phyloP scores from a whole-genome alignment of 495 filamentous ascomycete genomes.

The Sabuloglossum arenarium region DNA sequence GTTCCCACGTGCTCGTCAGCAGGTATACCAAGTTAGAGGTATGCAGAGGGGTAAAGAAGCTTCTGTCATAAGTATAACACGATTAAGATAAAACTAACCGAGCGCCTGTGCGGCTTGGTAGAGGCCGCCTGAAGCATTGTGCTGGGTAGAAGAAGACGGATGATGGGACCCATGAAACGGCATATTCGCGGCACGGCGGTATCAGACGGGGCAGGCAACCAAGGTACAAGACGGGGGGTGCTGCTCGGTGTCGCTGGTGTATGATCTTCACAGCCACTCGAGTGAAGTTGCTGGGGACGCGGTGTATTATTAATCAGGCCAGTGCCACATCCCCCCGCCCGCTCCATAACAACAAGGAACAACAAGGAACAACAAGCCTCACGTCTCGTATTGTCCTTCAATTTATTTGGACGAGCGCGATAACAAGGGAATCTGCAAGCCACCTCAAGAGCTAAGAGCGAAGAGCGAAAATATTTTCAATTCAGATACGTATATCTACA shows the following conservation, averaged over 20 bases:
- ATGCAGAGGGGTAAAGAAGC: neutral
- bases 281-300: neutral
- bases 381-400: neutral
- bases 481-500: neutral
- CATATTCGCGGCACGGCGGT: constrained; percentile 3
- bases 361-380: no score
- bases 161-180: constrained; percentile 9
- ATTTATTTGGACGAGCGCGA: neutral
- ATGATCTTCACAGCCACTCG: neutral
- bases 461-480: no score
- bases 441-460: neutral
- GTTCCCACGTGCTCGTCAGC: neutral
- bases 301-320: neutral
- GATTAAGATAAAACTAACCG: neutral
- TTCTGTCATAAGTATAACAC: neutral
- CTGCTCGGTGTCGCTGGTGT: neutral
- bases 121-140: constrained; percentile 9
- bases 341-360: neutral
- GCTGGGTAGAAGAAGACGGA: constrained; percentile 3
- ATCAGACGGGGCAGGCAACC: neutral
- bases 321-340: neutral
- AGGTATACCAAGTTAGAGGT: neutral
- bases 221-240: neutral
- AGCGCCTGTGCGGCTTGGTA: constrained; percentile 24
- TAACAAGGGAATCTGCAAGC: neutral